Conservation (phyloP, 2,329 filamentous ascomycete genomes). For the Stromatinia cepivora region DNA sequence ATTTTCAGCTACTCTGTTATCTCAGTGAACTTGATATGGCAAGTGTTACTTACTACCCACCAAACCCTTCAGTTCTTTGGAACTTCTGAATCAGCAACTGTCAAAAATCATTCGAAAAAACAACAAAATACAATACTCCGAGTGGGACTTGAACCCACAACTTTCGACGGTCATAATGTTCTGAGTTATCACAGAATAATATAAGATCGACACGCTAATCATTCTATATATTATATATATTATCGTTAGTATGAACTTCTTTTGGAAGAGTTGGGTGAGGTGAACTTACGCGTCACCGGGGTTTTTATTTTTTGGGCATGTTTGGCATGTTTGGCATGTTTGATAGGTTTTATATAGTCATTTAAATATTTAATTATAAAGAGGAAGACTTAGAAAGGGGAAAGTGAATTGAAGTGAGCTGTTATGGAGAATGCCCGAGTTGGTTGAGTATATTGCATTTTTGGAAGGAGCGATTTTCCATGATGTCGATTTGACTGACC, state of each 20-base stretch:
- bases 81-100: not conserved
- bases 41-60: not conserved
- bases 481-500: not conserved
- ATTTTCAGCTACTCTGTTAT: too few relatives aligned
- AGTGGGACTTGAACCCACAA: slow-evolving; percentile 26
- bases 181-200: slow-evolving; percentile 21
- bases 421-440: not conserved
- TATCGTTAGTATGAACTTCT: not conserved
- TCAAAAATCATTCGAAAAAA: not conserved
- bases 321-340: slow-evolving; percentile 16
- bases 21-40: too few relatives aligned
- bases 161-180: slow-evolving; percentile 26
- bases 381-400: not conserved
- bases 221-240: slow-evolving; percentile 20
- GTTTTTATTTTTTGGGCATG: slow-evolving; percentile 1
- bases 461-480: not conserved
- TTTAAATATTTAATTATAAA: not conserved
- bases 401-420: slow-evolving; percentile 8
- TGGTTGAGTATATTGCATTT: not conserved
- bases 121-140: slow-evolving; percentile 8
- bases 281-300: slow-evolving; percentile 21
- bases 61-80: not conserved
- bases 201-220: slow-evolving; percentile 33
- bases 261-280: too few relatives aligned
- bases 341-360: not conserved